Evolutionary conservation across 352 stramenopile genomes (phyloP).

Genomic region (Phytophthora tentaculata): DNA sequence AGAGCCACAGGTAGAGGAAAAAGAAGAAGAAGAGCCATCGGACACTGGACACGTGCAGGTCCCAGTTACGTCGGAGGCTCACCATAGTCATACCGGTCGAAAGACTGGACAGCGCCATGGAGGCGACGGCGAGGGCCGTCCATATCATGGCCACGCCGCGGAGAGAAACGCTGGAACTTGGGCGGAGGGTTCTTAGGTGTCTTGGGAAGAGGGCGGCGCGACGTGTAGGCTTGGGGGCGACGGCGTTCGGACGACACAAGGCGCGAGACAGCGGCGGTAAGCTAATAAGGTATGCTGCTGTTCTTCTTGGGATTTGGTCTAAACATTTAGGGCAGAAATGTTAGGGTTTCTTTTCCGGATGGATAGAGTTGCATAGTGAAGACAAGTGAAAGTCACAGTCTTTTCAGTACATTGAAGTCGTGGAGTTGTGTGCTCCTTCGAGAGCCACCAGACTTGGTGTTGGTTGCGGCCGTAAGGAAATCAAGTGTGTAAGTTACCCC

Average conservation of each 20-base stretch:
- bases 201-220: background rate
- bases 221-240: background rate
- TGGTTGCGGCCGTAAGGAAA: background rate
- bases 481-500: background rate
- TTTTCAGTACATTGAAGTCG: constrained; percentile 4
- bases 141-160: constrained; percentile 38
- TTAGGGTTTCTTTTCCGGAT: constrained; percentile 11
- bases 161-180: constrained; percentile 22
- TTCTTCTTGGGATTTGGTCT: constrained; percentile 19
- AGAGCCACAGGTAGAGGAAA: constrained; percentile 56
- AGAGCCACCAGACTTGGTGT: background rate
- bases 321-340: constrained; percentile 1
- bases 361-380: constrained; percentile 3
- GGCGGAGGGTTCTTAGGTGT: constrained; percentile 7
- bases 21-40: constrained; percentile 72
- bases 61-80: constrained; percentile 49
- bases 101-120: constrained; percentile 44
- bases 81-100: constrained; percentile 50
- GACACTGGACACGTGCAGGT: constrained; percentile 58
- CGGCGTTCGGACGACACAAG: constrained; percentile 12
- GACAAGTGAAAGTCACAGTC: constrained; percentile 1
- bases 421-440: constrained; percentile 1
- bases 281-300: constrained; percentile 13
- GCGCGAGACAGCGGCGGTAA: constrained; percentile 17
- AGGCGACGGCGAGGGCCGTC: constrained; percentile 39